Percentiles rank a stretch among this genome's conserved stretches.
phyloP scores from a whole-genome alignment of 148 eudicot genomes.

The Pharnaceum exiguum region DNA sequence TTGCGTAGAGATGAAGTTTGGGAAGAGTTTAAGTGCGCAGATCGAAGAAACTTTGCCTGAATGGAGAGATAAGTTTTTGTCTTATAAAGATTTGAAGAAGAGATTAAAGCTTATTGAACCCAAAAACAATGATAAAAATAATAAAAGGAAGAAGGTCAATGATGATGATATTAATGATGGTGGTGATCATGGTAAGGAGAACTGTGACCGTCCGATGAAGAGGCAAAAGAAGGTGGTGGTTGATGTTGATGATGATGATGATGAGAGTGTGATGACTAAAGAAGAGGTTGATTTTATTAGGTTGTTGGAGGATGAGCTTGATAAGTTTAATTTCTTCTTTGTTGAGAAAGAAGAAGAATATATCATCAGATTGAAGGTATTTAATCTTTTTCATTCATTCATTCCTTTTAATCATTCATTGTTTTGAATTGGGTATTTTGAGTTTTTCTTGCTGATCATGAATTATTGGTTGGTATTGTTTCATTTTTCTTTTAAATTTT shows the following conservation, averaged over 20 bases:
- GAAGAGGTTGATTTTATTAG: conserved; percentile 65
- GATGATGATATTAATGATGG: conserved; percentile 2
- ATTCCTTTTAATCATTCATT: not conserved
- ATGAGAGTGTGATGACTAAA: conserved; percentile 41
- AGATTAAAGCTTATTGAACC: conserved; percentile 68
- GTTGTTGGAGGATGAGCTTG: conserved; percentile 77
- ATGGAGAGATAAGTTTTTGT: conserved; percentile 91
- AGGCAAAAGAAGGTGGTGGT: conserved; percentile 26
- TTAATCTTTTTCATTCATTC: not conserved
- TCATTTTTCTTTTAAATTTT: conserved; percentile 3
- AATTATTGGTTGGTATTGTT: not conserved
- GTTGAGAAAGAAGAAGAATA: conserved; percentile 95
- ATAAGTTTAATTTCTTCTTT: conserved; percentile 81
- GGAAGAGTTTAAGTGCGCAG: conserved; percentile 87
- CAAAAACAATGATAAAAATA: conserved; percentile 4
- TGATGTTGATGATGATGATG: conserved; percentile 13
- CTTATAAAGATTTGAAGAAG: conserved; percentile 87
- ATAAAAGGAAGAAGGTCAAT: conserved; percentile 12
- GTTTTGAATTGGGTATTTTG: not conserved
- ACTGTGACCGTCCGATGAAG: conserved; percentile 37
- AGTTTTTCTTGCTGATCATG: too few relatives aligned
- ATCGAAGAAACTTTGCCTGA: conserved; percentile 92
- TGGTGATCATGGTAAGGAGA: conserved; percentile 5
- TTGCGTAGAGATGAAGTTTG: conserved; percentile 62
- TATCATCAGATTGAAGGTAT: conserved; percentile 84